Base-by-base conservation (phyloP, 257 asterid genomes). In the Scutellaria galericulata region DNA sequence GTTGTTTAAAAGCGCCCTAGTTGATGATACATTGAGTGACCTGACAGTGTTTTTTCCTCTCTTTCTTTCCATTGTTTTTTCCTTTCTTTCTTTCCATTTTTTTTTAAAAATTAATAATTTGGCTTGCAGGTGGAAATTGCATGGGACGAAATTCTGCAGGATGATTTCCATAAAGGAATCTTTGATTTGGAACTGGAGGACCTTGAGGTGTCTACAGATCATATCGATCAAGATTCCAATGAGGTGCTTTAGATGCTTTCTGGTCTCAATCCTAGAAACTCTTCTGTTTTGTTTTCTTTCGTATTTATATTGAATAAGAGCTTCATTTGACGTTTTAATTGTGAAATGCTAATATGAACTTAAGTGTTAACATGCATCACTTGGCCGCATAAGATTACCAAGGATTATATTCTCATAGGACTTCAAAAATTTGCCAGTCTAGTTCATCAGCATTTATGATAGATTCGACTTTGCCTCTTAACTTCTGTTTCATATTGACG, bases 121-220 rank as follows among this genome's bases (percentile, higher is more conserved):
- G 44, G 53, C 44, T 68, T 60, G 66, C 54, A 90, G 98, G 95
- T 92, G 81, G 90, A 88, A 70, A 84, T 95, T 76, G 64, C 87
- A 12, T 92, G 95, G 97, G 91, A 88, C 76, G 95, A 87, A 7
- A 92, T 90, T 84, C 35, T 86, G 74, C 90, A 80, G 56, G 97
- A 90, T 70, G 93, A 92, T 81, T 94, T 87, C 78, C 81, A 78
- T n/a, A 87, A 84, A 81, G 93, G 92, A 67, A 87, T 87, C 52
- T 92, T 90, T 62, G 97, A 92, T 66, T 87, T 90, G 88, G 97
- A 92, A 86, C 83, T 95, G 70, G 98, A 89, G 78, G 95, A 90
- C 75, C 84, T 88, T 53, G 94, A 90, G 74, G 86, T 81, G 22
- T 83, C 81, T 14, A 83, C 46, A 7, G 83, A 88, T 81, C 73